Base-by-base conservation (phyloP, 129 eudicot species). In the Pulicaria dysenterica region DNA sequence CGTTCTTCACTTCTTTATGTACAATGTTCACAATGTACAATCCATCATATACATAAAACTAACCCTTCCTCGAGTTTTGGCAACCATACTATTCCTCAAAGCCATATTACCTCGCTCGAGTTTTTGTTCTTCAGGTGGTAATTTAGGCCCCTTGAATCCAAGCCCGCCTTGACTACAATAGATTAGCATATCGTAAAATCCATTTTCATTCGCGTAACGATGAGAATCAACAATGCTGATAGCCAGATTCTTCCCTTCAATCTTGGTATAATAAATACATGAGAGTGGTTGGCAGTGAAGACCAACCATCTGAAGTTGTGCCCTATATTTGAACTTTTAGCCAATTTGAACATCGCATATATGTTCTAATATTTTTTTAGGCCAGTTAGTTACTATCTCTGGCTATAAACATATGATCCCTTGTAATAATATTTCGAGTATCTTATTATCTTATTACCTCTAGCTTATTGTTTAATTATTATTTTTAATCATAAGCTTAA, bases 161-260 rank as follows among this genome's bases (percentile, higher is more conserved):
- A 1, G 45, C 66, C 96, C 93, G 8, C 96, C 94, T 51, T 90
- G 85, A 17, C 94, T 91, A 8, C 56, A 69, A 76, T 83, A 90
- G 4, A 62, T 37, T 8, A 90, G 15, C 15, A 50, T 72, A 43
- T 83, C 84, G 15, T 69, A 10, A 7, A 66, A 62, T 49, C 24
- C 69, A 6, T 65, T 68, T 42, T 56, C 67, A 19, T 83, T 78
- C 1, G 58, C 77, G 73, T 90, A 85, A 9, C 89, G 82, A 3
- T 82, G 87, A 0, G 91, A 73, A 34, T 81, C 77, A 7, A 87
- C 94, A 9, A 90, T 67, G 46, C 94, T 86, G 16, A 76, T 79
- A 31, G 94, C 96, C 8, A 69, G 5, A 47, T 72, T 72, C 67
- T 72, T 73, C 31, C 87, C 84, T n/a, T 62, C 57, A 41, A 58